Conservation (phyloP, 306 rosid genomes). For the Cotoneaster glaucophyllus region DNA sequence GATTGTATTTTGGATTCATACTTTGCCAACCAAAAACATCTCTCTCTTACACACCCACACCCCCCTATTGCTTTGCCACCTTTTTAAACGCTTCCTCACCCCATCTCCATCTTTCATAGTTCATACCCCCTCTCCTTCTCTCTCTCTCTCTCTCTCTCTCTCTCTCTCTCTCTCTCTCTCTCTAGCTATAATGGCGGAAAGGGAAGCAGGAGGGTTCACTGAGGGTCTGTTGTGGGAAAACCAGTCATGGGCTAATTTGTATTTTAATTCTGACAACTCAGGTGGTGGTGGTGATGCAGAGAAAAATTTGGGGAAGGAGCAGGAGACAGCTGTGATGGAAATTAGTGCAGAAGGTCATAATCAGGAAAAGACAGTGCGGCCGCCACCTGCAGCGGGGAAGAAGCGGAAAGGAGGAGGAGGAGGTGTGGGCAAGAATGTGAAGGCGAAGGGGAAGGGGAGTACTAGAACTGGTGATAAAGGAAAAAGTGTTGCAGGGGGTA, state of each 20-base stretch:
- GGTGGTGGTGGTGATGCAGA: conserved; percentile 6
- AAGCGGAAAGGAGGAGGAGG: conserved; percentile 13
- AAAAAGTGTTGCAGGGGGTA: background rate
- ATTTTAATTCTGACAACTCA: conserved; percentile 16
- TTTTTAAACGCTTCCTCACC: conserved; percentile 15
- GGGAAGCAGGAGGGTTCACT: background rate
- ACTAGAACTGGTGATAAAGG: background rate
- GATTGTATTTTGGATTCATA: conserved; percentile 39
- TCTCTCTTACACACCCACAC: background rate
- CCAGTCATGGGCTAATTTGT: conserved; percentile 18
- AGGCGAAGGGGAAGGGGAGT: background rate
- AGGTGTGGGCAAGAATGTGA: background rate
- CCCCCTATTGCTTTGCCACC: conserved; percentile 17
- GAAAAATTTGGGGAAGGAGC: background rate
- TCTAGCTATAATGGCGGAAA: conserved; percentile 3
- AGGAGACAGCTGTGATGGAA: background rate
- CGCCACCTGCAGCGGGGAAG: background rate
- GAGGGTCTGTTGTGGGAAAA: conserved; percentile 15
- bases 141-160: no score
- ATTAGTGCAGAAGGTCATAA: background rate
- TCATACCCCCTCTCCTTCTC: background rate
- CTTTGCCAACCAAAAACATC: conserved; percentile 2
- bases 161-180: background rate
- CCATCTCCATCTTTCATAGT: background rate
- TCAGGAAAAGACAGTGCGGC: background rate